Percentiles rank a stretch among this genome's conserved stretches.
These are phyloP conservation scores for Rugonectria rugulosa DNA, from an alignment of 2,329 filamentous ascomycete species.

Conservation along the genomic window DNA sequence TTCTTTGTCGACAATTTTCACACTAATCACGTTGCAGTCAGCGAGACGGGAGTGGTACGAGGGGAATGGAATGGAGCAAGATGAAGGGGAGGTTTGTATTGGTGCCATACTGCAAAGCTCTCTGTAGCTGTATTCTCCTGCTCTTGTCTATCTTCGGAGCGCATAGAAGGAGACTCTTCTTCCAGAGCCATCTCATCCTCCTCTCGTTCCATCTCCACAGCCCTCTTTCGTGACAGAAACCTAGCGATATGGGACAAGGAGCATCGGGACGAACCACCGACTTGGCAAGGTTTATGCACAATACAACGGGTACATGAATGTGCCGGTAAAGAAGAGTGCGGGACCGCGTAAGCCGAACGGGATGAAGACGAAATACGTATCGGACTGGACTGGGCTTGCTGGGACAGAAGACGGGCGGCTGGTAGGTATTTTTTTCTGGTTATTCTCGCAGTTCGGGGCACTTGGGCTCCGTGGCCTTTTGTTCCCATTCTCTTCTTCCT, in stretches of 20 bases:
- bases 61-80: not conserved
- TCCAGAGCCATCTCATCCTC: constrained; percentile 6
- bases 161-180: constrained; percentile 3
- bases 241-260: not conserved
- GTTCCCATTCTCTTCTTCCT: not conserved
- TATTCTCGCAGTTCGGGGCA: not conserved
- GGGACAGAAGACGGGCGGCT: not conserved
- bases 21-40: not conserved
- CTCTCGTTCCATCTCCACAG: not conserved
- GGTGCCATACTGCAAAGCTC: constrained; percentile 4
- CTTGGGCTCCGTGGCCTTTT: not conserved
- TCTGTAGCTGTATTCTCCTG: constrained; percentile 1
- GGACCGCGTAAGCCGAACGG: too few species aligned
- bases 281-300: too few species aligned
- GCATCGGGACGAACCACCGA: not conserved
- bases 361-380: not conserved
- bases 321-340: too few species aligned
- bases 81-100: not conserved
- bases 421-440: not conserved
- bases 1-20: constrained; percentile 9
- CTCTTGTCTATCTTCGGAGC: not conserved
- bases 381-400: not conserved
- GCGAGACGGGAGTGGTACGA: too few species aligned
- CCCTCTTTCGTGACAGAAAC: not conserved
- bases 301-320: too few species aligned